Base-by-base conservation (phyloP, 805 yeast genomes). In the Sungouiozyma ichnusensis region DNA sequence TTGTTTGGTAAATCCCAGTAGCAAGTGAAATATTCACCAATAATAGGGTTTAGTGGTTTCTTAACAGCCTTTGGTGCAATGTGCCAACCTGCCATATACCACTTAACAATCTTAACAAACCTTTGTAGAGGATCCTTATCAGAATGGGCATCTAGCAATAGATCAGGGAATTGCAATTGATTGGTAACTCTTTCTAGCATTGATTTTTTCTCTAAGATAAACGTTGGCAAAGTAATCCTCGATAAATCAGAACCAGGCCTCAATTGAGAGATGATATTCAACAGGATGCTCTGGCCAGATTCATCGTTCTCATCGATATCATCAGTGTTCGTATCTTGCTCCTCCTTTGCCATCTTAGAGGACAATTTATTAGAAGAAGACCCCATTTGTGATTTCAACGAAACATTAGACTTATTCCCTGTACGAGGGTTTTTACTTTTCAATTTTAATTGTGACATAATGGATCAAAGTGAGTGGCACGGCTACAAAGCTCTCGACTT, bases 1-100 rank as follows among this genome's bases (percentile, higher is more conserved):
- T 70, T 74, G 39, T 82, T 76, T 9, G 88, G 78, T 37, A 86
- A 65, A 53, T 87, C 92, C 98, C 98, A 92, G 60, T 82, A 88
- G 56, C 95, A 81, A 16, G 85, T 75, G 62, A 85, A 92, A 50
- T 81, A 73, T 60, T 92, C 98, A 24, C 97, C 97, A 19, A 92
- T 60, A 5, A 92, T 86, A 1, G 98, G 98, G 58, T 92, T 92
- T 54, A 92, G 69, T 0, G 98, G 98, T 63, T 92, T 92, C 61
- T 92, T 92, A 14, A 92, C 98, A 3, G 97, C 98, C 59, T 90
- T 90, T 20, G 97, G 98, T 1, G 97, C 92, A 60, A 92, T 92
- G 58, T 92, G 97, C 97, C 97, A 92, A 38, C 94, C 86, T 3
- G 96, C 76, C 62, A 92, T 70, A 60, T 92, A 92, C 95, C 96